Evolutionary conservation across 2,329 filamentous ascomycete species (phyloP).

Genomic region (Ophiostoma pallidulum): DNA sequence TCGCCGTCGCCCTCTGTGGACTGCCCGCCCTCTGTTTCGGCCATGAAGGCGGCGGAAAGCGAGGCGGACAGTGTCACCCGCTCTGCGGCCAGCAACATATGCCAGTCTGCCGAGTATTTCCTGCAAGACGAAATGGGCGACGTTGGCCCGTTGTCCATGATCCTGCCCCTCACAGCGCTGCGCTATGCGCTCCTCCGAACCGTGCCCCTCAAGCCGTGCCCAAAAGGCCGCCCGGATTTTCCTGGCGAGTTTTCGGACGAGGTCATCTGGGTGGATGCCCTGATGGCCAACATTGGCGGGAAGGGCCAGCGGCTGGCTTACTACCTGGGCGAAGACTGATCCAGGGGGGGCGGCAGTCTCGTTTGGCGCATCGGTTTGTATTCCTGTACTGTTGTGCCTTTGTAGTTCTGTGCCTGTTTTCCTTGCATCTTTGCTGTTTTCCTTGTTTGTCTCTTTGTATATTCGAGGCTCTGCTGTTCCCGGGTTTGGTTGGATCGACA

Average conservation of each 20-base stretch:
- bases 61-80: neutral
- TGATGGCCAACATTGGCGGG: conserved; percentile 8
- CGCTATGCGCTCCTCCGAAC: neutral
- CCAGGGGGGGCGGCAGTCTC: neutral
- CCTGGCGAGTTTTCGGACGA: conserved; percentile 11
- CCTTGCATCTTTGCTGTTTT: no score
- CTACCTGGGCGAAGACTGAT: conserved; percentile 3
- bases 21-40: neutral
- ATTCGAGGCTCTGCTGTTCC: no score
- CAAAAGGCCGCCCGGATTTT: neutral
- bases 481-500: no score
- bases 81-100: conserved; percentile 16
- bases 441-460: no score
- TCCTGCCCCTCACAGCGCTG: conserved; percentile 13
- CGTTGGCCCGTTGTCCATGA: conserved; percentile 14
- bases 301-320: conserved; percentile 13
- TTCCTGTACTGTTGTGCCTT: neutral
- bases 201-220: neutral
- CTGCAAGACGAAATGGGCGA: conserved; percentile 14
- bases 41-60: conserved; percentile 3
- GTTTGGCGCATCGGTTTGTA: neutral
- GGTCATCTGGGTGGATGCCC: conserved; percentile 11
- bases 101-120: conserved; percentile 19
- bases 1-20: neutral
- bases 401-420: no score